phyloP scores from a whole-genome alignment of 148 eudicot genomes.

The Beta vulgaris region DNA sequence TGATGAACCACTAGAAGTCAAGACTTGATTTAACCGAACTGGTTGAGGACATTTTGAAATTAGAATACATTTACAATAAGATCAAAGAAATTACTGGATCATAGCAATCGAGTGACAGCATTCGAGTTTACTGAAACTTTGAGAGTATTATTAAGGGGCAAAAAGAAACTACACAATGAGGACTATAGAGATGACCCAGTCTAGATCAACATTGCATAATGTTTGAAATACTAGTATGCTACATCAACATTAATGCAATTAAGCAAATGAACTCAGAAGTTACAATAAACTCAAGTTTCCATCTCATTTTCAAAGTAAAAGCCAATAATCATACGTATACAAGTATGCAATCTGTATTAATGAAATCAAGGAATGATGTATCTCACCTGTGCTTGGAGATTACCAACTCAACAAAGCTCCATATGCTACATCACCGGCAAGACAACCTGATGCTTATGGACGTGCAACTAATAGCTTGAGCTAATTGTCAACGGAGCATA shows the following conservation, averaged over 20 bases:
- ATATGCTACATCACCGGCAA: neutral
- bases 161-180: neutral
- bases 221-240: neutral
- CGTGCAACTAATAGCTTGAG: neutral
- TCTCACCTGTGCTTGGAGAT: neutral
- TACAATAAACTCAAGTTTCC: neutral
- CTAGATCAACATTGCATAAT: neutral
- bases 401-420: constrained; percentile 5
- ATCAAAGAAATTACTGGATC: no score
- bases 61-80: no score
- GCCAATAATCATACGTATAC: neutral
- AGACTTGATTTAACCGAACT: no score
- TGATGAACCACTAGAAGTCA: no score
- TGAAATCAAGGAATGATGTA: neutral
- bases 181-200: neutral
- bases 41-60: no score
- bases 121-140: no score
- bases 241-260: neutral
- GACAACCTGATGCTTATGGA: neutral
- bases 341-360: neutral
- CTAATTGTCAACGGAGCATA: neutral
- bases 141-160: no score
- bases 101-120: no score
- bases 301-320: neutral
- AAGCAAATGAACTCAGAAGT: neutral